phyloP scores from a whole-genome alignment of 176 grass and related monocot species.

The Bolboschoenus planiculmis region DNA sequence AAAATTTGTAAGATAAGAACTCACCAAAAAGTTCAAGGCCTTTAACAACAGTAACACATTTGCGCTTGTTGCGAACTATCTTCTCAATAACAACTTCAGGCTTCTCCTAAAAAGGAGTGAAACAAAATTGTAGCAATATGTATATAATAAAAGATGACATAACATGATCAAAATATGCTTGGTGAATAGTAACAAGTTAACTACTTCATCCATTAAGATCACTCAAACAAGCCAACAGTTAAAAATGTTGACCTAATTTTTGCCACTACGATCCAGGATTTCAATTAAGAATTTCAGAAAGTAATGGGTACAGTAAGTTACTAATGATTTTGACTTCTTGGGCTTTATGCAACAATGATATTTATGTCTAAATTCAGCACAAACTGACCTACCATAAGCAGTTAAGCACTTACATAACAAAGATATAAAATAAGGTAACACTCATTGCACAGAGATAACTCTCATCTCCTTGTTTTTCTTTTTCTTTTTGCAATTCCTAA shows the following conservation, averaged over 20 bases:
- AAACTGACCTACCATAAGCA: not conserved
- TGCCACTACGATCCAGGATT: not conserved
- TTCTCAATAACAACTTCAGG: slow-evolving; percentile 96
- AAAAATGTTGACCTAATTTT: not conserved
- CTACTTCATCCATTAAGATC: not conserved
- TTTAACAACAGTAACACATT: slow-evolving; percentile 99
- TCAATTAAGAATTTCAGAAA: not conserved
- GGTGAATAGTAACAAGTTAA: not conserved
- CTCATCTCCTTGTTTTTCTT: not conserved
- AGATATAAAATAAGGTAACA: not conserved
- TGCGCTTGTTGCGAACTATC: slow-evolving; percentile 99
- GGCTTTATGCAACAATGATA: not conserved
- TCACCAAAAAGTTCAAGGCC: slow-evolving; percentile 92
- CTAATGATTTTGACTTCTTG: not conserved
- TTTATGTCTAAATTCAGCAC: not conserved
- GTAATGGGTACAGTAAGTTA: not conserved
- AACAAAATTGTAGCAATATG: not conserved
- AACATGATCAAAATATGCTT: not conserved
- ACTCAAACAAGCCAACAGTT: not conserved
- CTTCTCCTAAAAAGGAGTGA: slow-evolving; percentile 50
- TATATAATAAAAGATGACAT: not conserved
- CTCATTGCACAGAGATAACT: not conserved
- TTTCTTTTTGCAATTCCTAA: not conserved
- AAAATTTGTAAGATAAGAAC: slow-evolving; percentile 14
- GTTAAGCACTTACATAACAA: not conserved